Conservation (phyloP, 306 rosid species). For the Biancaea sappan region DNA sequence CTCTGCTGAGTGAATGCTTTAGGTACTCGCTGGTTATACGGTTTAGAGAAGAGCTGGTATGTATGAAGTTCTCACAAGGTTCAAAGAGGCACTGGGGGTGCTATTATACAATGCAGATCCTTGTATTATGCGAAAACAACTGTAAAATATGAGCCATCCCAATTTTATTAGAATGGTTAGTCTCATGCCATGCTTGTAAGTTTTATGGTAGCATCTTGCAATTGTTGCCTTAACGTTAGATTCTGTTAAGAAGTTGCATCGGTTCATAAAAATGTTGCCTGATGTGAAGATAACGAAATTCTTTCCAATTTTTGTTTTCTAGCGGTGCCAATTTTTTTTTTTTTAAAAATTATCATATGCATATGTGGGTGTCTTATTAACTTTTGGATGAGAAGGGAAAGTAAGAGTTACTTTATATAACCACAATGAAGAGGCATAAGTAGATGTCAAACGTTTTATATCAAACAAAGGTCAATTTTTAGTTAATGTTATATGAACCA, state of each 20-base stretch:
- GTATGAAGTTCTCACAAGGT: not conserved
- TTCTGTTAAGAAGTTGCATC: not conserved
- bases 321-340: not conserved
- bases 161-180: slow-evolving; percentile 6
- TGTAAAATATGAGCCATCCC: not conserved
- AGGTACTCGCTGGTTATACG: not conserved
- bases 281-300: not conserved
- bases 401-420: no score
- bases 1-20: not conserved
- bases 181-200: not conserved
- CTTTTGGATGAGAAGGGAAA: no score
- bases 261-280: not conserved
- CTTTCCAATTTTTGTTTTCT: not conserved
- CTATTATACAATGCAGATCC: not conserved
- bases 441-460: no score
- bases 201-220: not conserved
- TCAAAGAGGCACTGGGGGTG: slow-evolving; percentile 3
- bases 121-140: slow-evolving; percentile 5
- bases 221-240: not conserved
- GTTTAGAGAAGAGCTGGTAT: slow-evolving; percentile 15
- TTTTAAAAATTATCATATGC: no score
- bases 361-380: no score
- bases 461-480: no score
- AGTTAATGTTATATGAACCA: no score
- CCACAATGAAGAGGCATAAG: no score